Evolutionary conservation across 2,329 filamentous ascomycete species (phyloP), one percentile per base, ranked within the genome.

Genomic region (Neofusicoccum parvum): DNA sequence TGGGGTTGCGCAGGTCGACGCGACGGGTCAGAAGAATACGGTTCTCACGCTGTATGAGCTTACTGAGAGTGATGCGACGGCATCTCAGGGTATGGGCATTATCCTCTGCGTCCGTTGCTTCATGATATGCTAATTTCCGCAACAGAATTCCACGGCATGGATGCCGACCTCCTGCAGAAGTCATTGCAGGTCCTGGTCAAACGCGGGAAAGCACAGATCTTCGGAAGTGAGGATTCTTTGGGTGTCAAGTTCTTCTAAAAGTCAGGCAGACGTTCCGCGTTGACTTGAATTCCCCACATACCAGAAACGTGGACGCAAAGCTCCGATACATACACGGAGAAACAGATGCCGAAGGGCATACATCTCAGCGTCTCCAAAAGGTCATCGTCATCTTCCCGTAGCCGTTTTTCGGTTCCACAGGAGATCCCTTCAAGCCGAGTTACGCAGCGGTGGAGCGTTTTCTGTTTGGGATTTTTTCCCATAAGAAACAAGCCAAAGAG

Each of bases 241-340:
- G 95, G 95, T 72, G 92, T 98, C 69, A 99, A 99, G 81, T 98
- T 99, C 81, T 98, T 98, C 76, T 97, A 50, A n/a, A 54, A 14
- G 50, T 39, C n/a, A 17, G 27, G 23, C 27, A 2, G 14, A n/a
- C 11, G 11, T 39, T 39, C 14, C 10, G 3, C 37, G 3, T 39
- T 39, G 37, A 39, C 5, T 39, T 12, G 1, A 11, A 39, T 15
- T 11, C 37, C 9, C 11, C 11, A 39, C 37, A 15, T 12, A 4
- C 37, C 37, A 39, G 14, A 15, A 10, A 11, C 14, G 37, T 12
- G 11, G 14, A 15, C 6, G 14, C 14, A 12, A 39, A 1, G 10
- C 37, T 15, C 14, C 37, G 37, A 39, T 39, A 15, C 11, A 10
- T 15, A 4, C 9, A 2, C 11, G 10, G 37, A 39, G 11, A 7